Evolutionary conservation across 208 protist species (phyloP), one percentile per base, ranked within the genome.

Genomic region (Trypanosoma brucei): DNA sequence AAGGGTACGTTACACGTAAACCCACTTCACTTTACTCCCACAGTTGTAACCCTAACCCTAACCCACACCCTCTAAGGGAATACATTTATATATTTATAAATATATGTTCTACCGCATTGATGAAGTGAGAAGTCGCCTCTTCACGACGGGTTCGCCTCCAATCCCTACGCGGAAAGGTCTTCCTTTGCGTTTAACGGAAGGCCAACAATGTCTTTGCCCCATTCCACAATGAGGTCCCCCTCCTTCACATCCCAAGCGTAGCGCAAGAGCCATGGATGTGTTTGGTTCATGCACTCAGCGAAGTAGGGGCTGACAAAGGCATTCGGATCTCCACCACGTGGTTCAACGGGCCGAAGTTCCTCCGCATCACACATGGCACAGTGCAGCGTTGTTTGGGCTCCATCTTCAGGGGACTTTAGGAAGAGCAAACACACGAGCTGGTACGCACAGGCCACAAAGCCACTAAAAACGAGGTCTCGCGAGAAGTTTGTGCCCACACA

Each of bases 361-460:
- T 84, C 75, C 31, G 65, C 68, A 57, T 81, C 79, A 62, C 85
- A 92, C 80, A 95, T 86, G 51, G 78, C 78, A 55, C 89, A 95
- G 68, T 95, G 84, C 68, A 95, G 59, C 45, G 89, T 84, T 30
- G 89, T 95, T 67, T 95, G 85, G 35, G 88, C 84, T 4, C 88
- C 88, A 62, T 94, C 88, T 38, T 88, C 76, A 36, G 55, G 60
- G 8, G 60, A 77, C 68, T 93, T 93, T 8, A 87, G 60, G 53
- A 85, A 85, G 30, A 89, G 75, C 31, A 90, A 56, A 14, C 61
- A 67, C 1, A 55, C 68, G 38, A 69, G 52, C 56, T 72, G 39
- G 58, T 62, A 75, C 2, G 82, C 1, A 36, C 14, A 56, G 9
- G 75, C 75, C 54, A 85, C 40, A 53, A 40, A 73, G 49, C 59